Evolutionary conservation across 345 rosid genomes (phyloP).

Genomic region (Orychophragmus violaceus): DNA sequence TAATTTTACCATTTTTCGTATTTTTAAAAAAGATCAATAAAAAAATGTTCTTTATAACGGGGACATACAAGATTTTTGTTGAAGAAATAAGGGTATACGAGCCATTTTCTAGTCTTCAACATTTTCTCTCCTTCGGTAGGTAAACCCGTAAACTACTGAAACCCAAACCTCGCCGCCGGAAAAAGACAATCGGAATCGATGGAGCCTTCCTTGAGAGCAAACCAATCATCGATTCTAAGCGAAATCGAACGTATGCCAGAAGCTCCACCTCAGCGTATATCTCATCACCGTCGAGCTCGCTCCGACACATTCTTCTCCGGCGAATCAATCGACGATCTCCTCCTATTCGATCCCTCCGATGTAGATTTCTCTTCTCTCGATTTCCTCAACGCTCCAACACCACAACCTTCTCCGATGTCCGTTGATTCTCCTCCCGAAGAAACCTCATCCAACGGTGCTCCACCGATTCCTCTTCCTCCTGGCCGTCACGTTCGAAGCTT

Average conservation of each 20-base stretch:
- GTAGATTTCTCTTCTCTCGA: constrained; percentile 73
- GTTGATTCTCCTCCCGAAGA: constrained; percentile 63
- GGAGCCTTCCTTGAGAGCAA: background rate
- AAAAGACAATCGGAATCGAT: background rate
- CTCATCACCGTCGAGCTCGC: constrained; percentile 84
- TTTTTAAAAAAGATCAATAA: no score
- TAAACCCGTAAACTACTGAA: background rate
- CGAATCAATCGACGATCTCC: constrained; percentile 65
- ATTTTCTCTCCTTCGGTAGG: background rate
- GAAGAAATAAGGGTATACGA: no score
- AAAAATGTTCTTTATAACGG: no score
- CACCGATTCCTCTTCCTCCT: constrained; percentile 26
- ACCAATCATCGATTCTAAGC: constrained; percentile 12
- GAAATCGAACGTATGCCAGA: constrained; percentile 69
- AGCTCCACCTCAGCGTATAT: constrained; percentile 43
- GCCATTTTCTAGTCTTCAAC: no score
- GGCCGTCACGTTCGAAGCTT: constrained; percentile 67
- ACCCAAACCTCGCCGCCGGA: background rate
- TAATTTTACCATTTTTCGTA: no score
- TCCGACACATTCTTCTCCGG: constrained; percentile 84
- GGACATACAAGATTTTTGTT: no score
- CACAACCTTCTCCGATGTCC: constrained; percentile 34
- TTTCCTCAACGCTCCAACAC: constrained; percentile 41
- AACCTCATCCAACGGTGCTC: constrained; percentile 45
- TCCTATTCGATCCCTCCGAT: constrained; percentile 77